Base-by-base conservation (phyloP, 2,329 filamentous ascomycete species). In the Shiraia bambusicola region DNA sequence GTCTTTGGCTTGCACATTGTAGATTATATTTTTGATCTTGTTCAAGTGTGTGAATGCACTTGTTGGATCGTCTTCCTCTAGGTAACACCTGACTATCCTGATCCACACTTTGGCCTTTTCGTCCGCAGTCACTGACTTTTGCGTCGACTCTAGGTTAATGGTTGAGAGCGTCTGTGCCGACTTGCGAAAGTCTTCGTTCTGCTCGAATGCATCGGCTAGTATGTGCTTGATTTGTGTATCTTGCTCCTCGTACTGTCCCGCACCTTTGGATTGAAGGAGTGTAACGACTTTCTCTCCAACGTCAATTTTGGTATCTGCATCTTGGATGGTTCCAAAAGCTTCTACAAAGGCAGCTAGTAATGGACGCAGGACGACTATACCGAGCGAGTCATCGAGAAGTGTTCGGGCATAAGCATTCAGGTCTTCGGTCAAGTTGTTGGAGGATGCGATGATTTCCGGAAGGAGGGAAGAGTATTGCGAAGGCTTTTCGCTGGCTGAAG, bases 11-110 rank as follows among this genome's bases (percentile, higher is more conserved):
- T 79, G 72, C 24, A 95, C 83, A 50, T 80, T 84, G 73, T 88
- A 83, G 66, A 95, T 89, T 54, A 96, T 78, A 63, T 93, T 92
- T 73, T 96, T 97, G 69, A 95, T 86, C 69, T 92, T 91, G 77
- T 96, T 96, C 59, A 98, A 79, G 66, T 91, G 95, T 28, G 80
- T 81, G 66, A 94, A 89, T 29, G 93, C 93, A 26, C 81, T 79
- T 1, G 86, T 89, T 7, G 88, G 86, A 71, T 97, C 91, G 66
- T 95, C 92, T 34, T 91, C 88, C 73, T 98, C 92, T 49, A 98
- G 81, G 66, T 93, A 94, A 74, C 94, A 87, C 49, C 93, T 83
- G 64, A 94, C 90, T 63, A 98, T 95, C 46, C 92, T 87, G 56
- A 97, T 86, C 88, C 92, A 97, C 40, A 93, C 81, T 40, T 78